Evolutionary conservation across 2,329 filamentous ascomycete species (phyloP), one percentile per base, ranked within the genome.

Genomic region (Plectosphaerella plurivora): DNA sequence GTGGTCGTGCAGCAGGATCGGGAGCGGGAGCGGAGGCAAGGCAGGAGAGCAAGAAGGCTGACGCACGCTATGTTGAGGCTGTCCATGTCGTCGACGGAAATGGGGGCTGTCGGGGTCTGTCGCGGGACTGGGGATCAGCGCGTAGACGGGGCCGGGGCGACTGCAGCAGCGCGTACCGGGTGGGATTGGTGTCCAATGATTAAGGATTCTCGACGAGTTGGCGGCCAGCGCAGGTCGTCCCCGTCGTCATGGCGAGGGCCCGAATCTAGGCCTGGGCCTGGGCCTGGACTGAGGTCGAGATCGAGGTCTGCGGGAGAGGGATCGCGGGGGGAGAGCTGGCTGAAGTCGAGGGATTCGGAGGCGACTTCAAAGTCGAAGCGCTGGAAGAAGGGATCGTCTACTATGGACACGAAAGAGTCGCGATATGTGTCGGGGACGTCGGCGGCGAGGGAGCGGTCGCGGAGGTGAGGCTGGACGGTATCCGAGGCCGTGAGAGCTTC

Each of bases 51-150:
- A 2, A 28, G n/a, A 15, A 11, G 28, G 37, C 44, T 41, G 9
- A 50, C 48, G 48, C 48, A 50, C 48, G 82, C 83, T 59, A 88
- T 83, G 63, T 83, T 85, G 63, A 84, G 78, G 59, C 75, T 73
- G 57, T 83, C 80, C 81, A 84, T 84, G 54, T 60, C 64, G 63
- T 63, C 58, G 53, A 62, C 57, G 51, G 53, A 9, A 33, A 33
- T 12, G 28, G 8, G 51, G 49, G 35, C 37, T 53, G 47, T 55
- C 44, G 24, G 50, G 51, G 54, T 55, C 55, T 18, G 42, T 45
- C 46, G 39, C 44, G 25, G 41, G 28, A 24, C 42, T 42, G 20
- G 25, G 28, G n/a, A 20, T 44, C 41, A 44, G 41, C 16, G 41
- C 41, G n/a, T 20, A 37, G 47, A 24, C 28, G 28, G 28, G 28